phyloP scores from a whole-genome alignment of 148 eudicot genomes.

The Suaeda aralocaspica region DNA sequence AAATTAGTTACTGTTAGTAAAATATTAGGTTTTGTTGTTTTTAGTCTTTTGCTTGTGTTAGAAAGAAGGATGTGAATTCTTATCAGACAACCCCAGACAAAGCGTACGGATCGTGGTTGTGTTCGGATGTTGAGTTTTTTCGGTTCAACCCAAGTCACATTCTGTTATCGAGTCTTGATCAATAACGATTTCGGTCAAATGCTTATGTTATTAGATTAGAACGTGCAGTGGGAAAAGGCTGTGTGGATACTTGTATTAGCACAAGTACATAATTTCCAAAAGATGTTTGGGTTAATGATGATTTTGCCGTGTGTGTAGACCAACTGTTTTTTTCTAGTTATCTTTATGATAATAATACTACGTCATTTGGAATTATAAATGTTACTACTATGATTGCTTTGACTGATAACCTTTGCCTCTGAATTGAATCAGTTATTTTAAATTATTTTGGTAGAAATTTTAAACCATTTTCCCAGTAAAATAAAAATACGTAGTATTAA shows the following conservation, averaged over 20 bases:
- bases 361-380: constrained; percentile 6
- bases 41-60: too few species aligned
- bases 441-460: constrained; percentile 9
- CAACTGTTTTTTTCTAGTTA: constrained; percentile 18
- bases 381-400: constrained; percentile 25
- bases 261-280: constrained; percentile 7
- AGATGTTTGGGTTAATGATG: constrained; percentile 25
- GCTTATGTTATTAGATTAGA: background rate
- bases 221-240: constrained; percentile 15
- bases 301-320: constrained; percentile 29
- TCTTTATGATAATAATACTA: background rate
- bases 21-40: too few species aligned
- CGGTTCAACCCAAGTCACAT: too few species aligned
- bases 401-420: constrained; percentile 22
- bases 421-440: constrained; percentile 7
- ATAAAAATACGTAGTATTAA: too few species aligned
- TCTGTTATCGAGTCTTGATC: background rate
- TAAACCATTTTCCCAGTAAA: constrained; percentile 14
- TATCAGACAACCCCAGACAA: too few species aligned
- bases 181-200: background rate
- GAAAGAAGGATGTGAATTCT: too few species aligned
- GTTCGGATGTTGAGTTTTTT: too few species aligned
- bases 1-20: too few species aligned
- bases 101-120: too few species aligned
- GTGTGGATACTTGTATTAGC: constrained; percentile 13